A percentile compares a stretch with the other conserved stretches of the same genome.
phyloP scores from a whole-genome alignment of 1,139 yeast genomes.

The Yamadazyma dushanensis region DNA sequence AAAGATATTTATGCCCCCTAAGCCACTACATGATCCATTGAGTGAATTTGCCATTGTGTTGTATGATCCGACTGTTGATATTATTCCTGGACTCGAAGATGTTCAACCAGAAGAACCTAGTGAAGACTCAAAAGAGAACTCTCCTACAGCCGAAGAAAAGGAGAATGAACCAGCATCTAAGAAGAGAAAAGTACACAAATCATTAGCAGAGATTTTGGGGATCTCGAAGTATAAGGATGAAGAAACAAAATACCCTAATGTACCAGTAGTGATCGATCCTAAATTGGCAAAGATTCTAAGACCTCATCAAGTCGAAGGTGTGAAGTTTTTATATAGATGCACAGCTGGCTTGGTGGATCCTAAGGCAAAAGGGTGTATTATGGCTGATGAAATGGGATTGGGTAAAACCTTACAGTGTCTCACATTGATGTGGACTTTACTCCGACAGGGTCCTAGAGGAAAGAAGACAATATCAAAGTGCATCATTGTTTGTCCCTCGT shows the following conservation, averaged over 20 bases:
- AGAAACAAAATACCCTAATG: slow-evolving; percentile 65
- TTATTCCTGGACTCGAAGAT: slow-evolving; percentile 40
- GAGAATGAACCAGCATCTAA: slow-evolving; percentile 16
- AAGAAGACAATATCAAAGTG: slow-evolving; percentile 82
- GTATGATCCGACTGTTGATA: slow-evolving; percentile 91
- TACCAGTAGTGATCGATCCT: slow-evolving; percentile 97
- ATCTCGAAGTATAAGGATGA: slow-evolving; percentile 55
- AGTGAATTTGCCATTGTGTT: slow-evolving; percentile 92
- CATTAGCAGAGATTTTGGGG: slow-evolving; percentile 82
- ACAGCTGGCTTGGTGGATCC: slow-evolving; percentile 87
- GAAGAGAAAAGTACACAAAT: slow-evolving; percentile 51
- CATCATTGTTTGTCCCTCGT: slow-evolving; percentile 93
- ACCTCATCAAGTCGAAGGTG: slow-evolving; percentile 98
- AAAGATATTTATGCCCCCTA: slow-evolving; percentile 69
- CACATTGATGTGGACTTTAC: slow-evolving; percentile 88
- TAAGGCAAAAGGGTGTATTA: slow-evolving; percentile 91
- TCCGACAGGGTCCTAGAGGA: slow-evolving; percentile 90
- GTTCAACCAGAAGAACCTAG: slow-evolving; percentile 16
- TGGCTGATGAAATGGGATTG: slow-evolving; percentile 99
- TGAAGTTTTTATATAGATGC: slow-evolving; percentile 83
- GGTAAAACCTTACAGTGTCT: slow-evolving; percentile 96
- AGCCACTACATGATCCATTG: slow-evolving; percentile 90
- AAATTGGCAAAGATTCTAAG: slow-evolving; percentile 76
- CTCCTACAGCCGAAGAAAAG: slow-evolving; percentile 13
- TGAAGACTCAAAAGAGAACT: slow-evolving; percentile 20